Percentiles rank a stretch among this genome's conserved stretches.
phyloP scores from a whole-genome alignment of 768 basidiomycete species.

The Pholiota microspora region DNA sequence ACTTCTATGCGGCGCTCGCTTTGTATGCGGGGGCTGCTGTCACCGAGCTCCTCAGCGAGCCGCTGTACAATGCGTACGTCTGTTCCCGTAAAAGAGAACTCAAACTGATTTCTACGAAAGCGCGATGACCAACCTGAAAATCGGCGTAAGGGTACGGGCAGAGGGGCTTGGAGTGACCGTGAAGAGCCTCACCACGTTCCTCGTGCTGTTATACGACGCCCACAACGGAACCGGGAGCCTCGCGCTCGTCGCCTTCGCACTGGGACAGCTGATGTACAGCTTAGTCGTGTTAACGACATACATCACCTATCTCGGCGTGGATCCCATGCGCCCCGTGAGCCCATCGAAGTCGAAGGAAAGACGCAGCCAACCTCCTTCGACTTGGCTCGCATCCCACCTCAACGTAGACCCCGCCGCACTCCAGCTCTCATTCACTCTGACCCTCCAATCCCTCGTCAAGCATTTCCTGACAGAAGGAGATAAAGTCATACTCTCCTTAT shows the following conservation, averaged over 20 bases:
- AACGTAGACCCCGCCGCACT: conserved; percentile 28
- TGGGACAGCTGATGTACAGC: conserved; percentile 81
- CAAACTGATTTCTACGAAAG: conserved; percentile 28
- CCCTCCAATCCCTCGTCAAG: conserved; percentile 85
- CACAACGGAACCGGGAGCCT: conserved; percentile 34
- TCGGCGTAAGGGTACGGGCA: conserved; percentile 73
- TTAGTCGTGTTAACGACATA: conserved; percentile 57
- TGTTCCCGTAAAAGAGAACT: too few species aligned
- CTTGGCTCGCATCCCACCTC: too few species aligned
- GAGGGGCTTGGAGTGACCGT: conserved; percentile 80
- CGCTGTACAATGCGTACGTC: conserved; percentile 70
- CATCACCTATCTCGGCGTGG: conserved; percentile 35
- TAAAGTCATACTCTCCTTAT: conserved; percentile 81
- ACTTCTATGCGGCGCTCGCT: conserved; percentile 60
- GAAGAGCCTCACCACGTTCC: conserved; percentile 74
- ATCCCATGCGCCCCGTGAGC: conserved; percentile 28
- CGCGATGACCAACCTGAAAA: conserved; percentile 65
- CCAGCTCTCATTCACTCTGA: conserved; percentile 77
- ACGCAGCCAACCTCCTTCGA: too few species aligned
- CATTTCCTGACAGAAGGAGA: conserved; percentile 96
- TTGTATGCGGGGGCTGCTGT: conserved; percentile 76
- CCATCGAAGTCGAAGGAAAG: too few species aligned
- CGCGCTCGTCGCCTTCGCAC: conserved; percentile 80
- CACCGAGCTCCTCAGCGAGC: conserved; percentile 80
- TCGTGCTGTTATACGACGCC: conserved; percentile 54